Evolutionary conservation across 176 grass and related monocot genomes (phyloP).

Genomic region (Eremochloa ophiuroides): DNA sequence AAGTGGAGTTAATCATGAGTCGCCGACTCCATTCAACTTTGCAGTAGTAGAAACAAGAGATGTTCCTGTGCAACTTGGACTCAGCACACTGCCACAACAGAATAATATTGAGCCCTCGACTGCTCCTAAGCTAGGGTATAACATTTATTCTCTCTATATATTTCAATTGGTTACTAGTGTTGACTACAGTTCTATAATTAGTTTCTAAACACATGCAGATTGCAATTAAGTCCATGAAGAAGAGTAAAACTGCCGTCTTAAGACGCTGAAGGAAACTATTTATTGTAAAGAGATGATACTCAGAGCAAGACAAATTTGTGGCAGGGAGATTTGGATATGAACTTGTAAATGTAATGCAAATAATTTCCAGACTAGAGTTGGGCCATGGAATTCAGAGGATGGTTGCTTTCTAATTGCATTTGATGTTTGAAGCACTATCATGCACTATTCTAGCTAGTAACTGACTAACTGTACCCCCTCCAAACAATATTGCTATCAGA

Average conservation of each 20-base stretch:
- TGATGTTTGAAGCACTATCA: too few relatives aligned
- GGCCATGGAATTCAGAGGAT: background rate
- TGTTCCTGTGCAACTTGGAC: slow-evolving; percentile 62
- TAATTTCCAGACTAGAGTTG: slow-evolving; percentile 14
- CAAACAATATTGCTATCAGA: too few relatives aligned
- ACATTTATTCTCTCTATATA: background rate
- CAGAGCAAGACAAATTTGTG: slow-evolving; percentile 25
- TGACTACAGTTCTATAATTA: slow-evolving; percentile 18
- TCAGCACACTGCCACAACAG: slow-evolving; percentile 45
- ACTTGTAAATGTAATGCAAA: slow-evolving; percentile 32
- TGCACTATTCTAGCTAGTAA: too few relatives aligned
- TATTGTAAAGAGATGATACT: slow-evolving; percentile 23
- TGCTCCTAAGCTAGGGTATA: slow-evolving; percentile 65
- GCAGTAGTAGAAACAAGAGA: slow-evolving; percentile 46
- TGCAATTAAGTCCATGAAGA: slow-evolving; percentile 43
- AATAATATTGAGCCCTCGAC: background rate
- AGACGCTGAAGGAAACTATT: slow-evolving; percentile 20
- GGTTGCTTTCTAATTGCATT: background rate
- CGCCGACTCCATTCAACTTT: slow-evolving; percentile 52
- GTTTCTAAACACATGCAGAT: slow-evolving; percentile 33
- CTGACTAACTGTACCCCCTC: too few relatives aligned
- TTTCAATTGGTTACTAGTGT: slow-evolving; percentile 13
- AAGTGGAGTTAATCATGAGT: slow-evolving; percentile 36
- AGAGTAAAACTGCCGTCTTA: background rate
- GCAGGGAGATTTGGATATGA: background rate